phyloP scores from a whole-genome alignment of 352 stramenopile genomes.

The Blastocystis hominis region DNA sequence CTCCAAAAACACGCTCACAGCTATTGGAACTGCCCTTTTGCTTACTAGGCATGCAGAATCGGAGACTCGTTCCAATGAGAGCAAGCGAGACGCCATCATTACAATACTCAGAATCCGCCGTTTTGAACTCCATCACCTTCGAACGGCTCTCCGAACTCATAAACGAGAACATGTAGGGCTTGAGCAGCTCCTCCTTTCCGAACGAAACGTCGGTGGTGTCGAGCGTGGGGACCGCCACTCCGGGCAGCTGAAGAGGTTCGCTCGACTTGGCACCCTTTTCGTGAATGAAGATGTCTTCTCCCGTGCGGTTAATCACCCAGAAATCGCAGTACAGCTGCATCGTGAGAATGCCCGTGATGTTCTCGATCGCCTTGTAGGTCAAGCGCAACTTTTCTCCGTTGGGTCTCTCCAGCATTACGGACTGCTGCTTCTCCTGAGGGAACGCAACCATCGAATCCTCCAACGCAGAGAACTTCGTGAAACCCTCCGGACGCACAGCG shows the following conservation, averaged over 20 bases:
- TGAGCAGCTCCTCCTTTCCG: not conserved
- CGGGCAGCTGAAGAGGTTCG: not conserved
- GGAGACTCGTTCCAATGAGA: not conserved
- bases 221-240: not conserved
- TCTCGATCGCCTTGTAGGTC: slow-evolving; percentile 9
- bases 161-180: slow-evolving; percentile 40
- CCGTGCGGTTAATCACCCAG: slow-evolving; percentile 44
- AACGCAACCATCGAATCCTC: slow-evolving; percentile 18
- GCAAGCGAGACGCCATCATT: slow-evolving; percentile 23
- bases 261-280: not conserved
- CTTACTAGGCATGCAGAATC: slow-evolving; percentile 48
- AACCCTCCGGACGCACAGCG: not conserved
- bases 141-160: not conserved
- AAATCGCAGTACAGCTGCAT: slow-evolving; percentile 51
- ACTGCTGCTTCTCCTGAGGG: slow-evolving; percentile 18
- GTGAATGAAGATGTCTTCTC: slow-evolving; percentile 4
- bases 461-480: not conserved
- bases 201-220: not conserved
- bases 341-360: not conserved
- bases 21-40: not conserved
- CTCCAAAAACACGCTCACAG: slow-evolving; percentile 5
- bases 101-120: not conserved
- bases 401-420: not conserved
- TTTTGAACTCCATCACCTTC: not conserved
- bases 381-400: not conserved